Evolutionary conservation across 2,329 filamentous ascomycete species (phyloP), one percentile per base, ranked within the genome.

Genomic region (Drechslerella stenobrocha): DNA sequence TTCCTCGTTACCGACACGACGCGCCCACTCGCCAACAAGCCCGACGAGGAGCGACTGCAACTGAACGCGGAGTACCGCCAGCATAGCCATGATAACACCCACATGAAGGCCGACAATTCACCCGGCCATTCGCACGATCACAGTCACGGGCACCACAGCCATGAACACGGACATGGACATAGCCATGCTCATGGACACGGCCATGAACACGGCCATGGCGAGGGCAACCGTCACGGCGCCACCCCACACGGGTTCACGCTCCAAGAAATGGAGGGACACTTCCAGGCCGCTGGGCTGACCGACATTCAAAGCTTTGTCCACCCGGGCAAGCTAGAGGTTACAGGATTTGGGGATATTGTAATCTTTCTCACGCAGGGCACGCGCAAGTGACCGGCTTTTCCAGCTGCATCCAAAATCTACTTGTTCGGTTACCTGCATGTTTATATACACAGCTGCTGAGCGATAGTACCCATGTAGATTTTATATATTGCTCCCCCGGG

Each of bases 71-170:
- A 67, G 50, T 67, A 67, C 53, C 60, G 55, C 34, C 0, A 11
- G 5, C 48, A 32, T 20, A 67, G 63, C 28, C 63, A 67, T 32
- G 63, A 67, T 67, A 67, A 60, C 15, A 50, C 48, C 1, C 55
- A 60, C 34, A 9, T 67, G n/a, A 28, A 28, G 15, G 53, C 34
- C 20, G 47, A 42, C 18, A 20, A 32, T 18, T 22, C 35, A 24
- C 8, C 24, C 3, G 52, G 52, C n/a, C 24, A 22, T 9, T 37
- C 37, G 9, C 20, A 48, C 4, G 52, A 44, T 20, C 24, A 52
- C 42, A 51, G 52, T 34, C 44, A 58, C n/a, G 53, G 42, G 18
- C 47, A 44, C 20, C 45, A 59, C 30, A 22, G 44, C 42, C 61
- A 66, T 26, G 26, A 32, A n/a, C 60, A 57, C 46, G 50, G 42